Percentiles rank a stretch among this genome's conserved stretches.
These are phyloP conservation scores for Pezicula neosporulosa DNA, from an alignment of 2,329 filamentous ascomycete genomes.

Conservation along the genomic window DNA sequence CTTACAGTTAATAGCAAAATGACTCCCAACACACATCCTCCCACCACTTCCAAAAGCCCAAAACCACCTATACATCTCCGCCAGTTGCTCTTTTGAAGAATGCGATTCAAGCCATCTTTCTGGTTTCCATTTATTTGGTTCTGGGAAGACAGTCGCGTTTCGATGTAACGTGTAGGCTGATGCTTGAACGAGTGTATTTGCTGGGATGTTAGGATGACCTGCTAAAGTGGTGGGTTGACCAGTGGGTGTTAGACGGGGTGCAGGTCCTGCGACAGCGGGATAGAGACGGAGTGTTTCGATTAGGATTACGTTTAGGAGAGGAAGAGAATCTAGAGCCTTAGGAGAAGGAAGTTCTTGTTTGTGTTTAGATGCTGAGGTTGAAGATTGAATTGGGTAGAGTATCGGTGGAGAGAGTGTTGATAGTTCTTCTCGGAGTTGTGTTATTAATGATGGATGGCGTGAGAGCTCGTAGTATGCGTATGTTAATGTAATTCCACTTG, in stretches of 20 bases:
- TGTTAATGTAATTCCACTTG: slow-evolving; percentile 62
- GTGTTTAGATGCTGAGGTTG: background rate
- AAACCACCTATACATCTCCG: slow-evolving; percentile 42
- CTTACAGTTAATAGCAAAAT: slow-evolving; percentile 54
- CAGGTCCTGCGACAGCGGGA: slow-evolving; percentile 47
- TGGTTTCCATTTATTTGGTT: slow-evolving; percentile 44
- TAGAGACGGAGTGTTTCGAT: slow-evolving; percentile 53
- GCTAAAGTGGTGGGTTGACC: slow-evolving; percentile 14
- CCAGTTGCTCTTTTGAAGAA: slow-evolving; percentile 23
- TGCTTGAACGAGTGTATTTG: slow-evolving; percentile 44
- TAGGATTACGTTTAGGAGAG: slow-evolving; percentile 50
- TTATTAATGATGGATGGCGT: slow-evolving; percentile 30
- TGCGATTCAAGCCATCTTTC: slow-evolving; percentile 43
- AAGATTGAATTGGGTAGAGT: background rate
- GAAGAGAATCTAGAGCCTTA: slow-evolving; percentile 42
- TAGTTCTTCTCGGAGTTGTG: slow-evolving; percentile 37
- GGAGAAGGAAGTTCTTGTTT: slow-evolving; percentile 23
- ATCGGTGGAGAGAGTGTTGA: background rate
- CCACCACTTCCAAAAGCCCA: slow-evolving; percentile 65
- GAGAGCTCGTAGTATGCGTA: slow-evolving; percentile 58
- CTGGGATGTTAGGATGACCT: slow-evolving; percentile 37
- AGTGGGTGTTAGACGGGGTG: slow-evolving; percentile 43
- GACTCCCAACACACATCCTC: slow-evolving; percentile 62
- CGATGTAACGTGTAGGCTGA: slow-evolving; percentile 50
- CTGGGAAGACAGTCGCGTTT: slow-evolving; percentile 41